Evolutionary conservation across 2,329 filamentous ascomycete species (phyloP), one percentile per base, ranked within the genome.

Genomic region (Calycina marina): DNA sequence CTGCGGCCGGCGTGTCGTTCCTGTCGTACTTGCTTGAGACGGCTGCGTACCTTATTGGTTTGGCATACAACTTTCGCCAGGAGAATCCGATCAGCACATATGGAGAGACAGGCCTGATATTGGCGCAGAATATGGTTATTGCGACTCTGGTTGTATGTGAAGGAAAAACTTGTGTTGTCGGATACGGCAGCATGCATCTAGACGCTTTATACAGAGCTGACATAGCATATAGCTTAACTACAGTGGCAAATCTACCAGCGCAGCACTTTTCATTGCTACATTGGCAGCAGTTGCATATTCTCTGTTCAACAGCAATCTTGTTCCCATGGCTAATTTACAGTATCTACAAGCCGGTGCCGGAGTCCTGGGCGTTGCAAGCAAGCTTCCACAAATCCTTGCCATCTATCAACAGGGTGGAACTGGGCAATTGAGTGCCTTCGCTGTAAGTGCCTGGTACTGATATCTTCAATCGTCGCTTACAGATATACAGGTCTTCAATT

Each of bases 41-140:
- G 6, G 67, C 72, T 35, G 74, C 78, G 37, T 88, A 92, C 60
- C 67, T 94, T 48, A 92, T 94, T 57, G 79, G 77, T 4, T 71
- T 98, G 44, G 81, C 83, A 32, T 98, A 98, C 65, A 93, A 93
- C 56, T 67, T 82, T 43, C 83, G 90, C 53, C 83, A 85, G 50
- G 77, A 75, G 14, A 94, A 93, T 47, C 88, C 90, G 3, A 94
- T 98, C 60, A 92, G 79, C 67, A 98, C 90, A 8, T 98, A 81
- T 56, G 90, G 90, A 56, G 90, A 98, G 69, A 88, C 84, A 16
- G 85, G 81, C 22, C 65, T 96, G 50, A 94, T 98, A 47, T 69
- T 90, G 30, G 75, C 77, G 37, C 90, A 98, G 63, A 93, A 98
- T 58, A 72, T 96, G 26, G 71, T 85, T 38, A 93, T 98, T 53